A percentile compares a stretch with the other conserved stretches of the same genome.
Conservation (phyloP, 2,329 filamentous ascomycete species). For the Exophiala sp. region DNA sequence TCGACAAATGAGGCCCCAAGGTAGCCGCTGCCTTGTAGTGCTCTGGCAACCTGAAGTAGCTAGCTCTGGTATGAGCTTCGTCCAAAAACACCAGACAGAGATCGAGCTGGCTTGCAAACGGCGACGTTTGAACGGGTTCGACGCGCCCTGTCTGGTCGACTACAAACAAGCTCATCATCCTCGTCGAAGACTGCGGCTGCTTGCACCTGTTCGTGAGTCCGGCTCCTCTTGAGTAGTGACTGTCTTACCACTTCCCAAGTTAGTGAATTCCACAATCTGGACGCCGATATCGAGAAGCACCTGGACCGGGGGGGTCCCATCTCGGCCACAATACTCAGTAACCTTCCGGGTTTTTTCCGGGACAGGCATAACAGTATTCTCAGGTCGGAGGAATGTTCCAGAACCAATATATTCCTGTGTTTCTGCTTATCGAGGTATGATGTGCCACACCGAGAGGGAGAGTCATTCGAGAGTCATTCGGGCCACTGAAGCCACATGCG, state of each 20-base stretch:
- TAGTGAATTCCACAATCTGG: conserved; percentile 59
- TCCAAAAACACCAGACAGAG: conserved; percentile 63
- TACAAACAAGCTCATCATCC: conserved; percentile 30
- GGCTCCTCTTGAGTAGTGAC: conserved; percentile 50
- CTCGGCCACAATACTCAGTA: conserved; percentile 44
- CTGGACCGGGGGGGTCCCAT: conserved; percentile 41
- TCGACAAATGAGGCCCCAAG: conserved; percentile 58
- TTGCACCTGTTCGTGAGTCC: conserved; percentile 30
- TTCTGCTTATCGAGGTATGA: conserved; percentile 47
- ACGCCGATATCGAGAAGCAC: conserved; percentile 68
- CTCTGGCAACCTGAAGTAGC: conserved; percentile 56
- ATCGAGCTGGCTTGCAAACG: conserved; percentile 52
- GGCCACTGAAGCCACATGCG: conserved; percentile 62
- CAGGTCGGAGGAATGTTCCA: conserved; percentile 52
- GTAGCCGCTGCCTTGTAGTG: conserved; percentile 61
- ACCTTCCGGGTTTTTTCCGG: conserved; percentile 21
- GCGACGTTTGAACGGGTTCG: conserved; percentile 49
- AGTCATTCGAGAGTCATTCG: conserved; percentile 55
- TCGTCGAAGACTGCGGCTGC: conserved; percentile 53
- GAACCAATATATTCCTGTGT: conserved; percentile 63
- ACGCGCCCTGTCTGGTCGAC: conserved; percentile 27
- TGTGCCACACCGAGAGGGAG: conserved; percentile 55
- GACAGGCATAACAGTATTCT: conserved; percentile 40
- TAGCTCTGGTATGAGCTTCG: conserved; percentile 64
- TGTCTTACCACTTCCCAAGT: conserved; percentile 47